A percentile compares a stretch with the other conserved stretches of the same genome.
These are phyloP conservation scores for Ambrosiella cleistominuta DNA, from an alignment of 2,329 filamentous ascomycete genomes.

Conservation along the genomic window DNA sequence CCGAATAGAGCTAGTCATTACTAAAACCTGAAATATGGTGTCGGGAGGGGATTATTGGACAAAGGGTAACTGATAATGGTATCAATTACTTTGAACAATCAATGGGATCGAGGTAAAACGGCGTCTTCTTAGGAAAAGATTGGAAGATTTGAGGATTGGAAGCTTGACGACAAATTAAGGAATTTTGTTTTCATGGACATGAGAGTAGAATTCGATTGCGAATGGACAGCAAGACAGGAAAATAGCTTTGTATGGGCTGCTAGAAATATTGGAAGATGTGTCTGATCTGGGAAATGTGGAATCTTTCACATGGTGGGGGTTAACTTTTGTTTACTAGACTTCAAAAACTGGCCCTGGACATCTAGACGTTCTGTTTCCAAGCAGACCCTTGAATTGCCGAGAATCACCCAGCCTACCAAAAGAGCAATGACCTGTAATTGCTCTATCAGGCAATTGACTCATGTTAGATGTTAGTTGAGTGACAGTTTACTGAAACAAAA, in stretches of 20 bases:
- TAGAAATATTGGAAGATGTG: not conserved
- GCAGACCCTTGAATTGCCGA: not conserved
- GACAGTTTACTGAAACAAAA: too few species aligned
- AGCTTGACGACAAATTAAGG: too few species aligned
- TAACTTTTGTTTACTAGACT: not conserved
- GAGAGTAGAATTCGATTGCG: too few species aligned
- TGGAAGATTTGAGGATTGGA: too few species aligned
- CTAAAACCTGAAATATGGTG: not conserved
- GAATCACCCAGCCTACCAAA: not conserved
- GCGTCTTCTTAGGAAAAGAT: too few species aligned
- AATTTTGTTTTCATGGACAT: too few species aligned
- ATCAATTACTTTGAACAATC: too few species aligned
- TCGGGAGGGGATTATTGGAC: not conserved
- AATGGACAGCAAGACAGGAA: not conserved
- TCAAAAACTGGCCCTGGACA: not conserved
- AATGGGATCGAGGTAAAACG: too few species aligned
- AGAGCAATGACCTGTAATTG: not conserved
- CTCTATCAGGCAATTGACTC: not conserved
- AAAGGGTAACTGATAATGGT: not conserved
- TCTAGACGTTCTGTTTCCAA: not conserved
- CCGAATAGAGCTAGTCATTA: conserved; percentile 8
- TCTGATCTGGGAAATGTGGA: not conserved
- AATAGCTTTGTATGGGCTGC: not conserved
- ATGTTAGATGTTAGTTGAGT: not conserved
- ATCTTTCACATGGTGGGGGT: not conserved